These are phyloP conservation scores for Tylopilus felleus DNA, from an alignment of 768 basidiomycete genomes.

Conservation along the genomic window DNA sequence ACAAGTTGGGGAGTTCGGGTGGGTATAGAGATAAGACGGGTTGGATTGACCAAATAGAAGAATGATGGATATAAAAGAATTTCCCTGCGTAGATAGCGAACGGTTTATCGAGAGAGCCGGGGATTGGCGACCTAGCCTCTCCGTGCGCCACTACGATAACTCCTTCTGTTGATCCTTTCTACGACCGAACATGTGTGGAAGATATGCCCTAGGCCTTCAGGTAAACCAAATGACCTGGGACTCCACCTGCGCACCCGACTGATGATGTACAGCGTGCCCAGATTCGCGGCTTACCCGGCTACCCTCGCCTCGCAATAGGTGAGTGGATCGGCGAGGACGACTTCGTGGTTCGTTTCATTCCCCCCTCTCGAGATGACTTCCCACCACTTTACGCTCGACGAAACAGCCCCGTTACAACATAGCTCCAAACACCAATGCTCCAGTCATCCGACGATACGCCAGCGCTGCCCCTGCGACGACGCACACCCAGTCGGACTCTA, in stretches of 20 bases:
- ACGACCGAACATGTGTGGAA: constrained; percentile 54
- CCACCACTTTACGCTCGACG: background rate
- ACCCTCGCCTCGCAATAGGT: constrained; percentile 41
- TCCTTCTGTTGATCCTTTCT: too few relatives aligned
- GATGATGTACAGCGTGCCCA: constrained; percentile 30
- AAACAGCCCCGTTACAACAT: constrained; percentile 66
- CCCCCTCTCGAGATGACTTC: background rate
- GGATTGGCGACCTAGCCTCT: too few relatives aligned
- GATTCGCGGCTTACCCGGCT: constrained; percentile 37
- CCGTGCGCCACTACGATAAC: too few relatives aligned
- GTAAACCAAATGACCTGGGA: constrained; percentile 28
- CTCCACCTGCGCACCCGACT: too few relatives aligned
- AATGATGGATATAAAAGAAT: constrained; percentile 4
- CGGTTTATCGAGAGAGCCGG: too few relatives aligned
- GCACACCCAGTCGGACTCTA: background rate
- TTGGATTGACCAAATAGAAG: constrained; percentile 48
- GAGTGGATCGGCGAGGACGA: constrained; percentile 61
- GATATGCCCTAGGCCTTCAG: constrained; percentile 52
- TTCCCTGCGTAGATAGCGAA: background rate
- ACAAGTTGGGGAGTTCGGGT: constrained; percentile 61
- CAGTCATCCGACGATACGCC: constrained; percentile 58
- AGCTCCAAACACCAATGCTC: constrained; percentile 75
- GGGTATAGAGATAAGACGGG: constrained; percentile 71
- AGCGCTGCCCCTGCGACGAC: background rate
- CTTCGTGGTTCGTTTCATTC: constrained; percentile 42